Base-by-base conservation (phyloP, 345 rosid genomes). In the Rhodomyrtus tomentosa region DNA sequence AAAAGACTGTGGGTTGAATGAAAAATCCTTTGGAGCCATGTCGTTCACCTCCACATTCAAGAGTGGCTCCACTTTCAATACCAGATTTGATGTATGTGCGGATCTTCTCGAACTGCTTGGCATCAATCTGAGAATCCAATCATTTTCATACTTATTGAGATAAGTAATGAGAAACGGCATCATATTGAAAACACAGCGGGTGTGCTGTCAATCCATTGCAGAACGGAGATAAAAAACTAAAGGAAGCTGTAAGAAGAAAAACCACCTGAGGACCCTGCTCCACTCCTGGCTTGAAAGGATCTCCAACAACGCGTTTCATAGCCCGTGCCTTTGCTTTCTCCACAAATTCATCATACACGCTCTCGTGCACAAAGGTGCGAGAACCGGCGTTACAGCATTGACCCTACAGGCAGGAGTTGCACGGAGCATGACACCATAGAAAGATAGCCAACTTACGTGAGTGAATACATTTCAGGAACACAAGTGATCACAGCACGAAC, bases 251-350 rank as follows among this genome's bases (percentile, higher is more conserved):
- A 54, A 22, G 72, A 29, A 82, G 45, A 7, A 11, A 29, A 58
- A 84, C 84, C 88, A 96, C 98, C 99, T 96, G 99, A 24, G 99
- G 99, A 42, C 98, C 99, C 92, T 96, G 99, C 87, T 96, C 95
- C 51, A 91, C 91, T 25, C 94, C 96, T 6, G 38, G 84, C 91
- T 89, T 92, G 92, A 96, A 96, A 15, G 99, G 98, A 87, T 96
- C 99, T 24, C 99, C 98, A 85, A 96, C 95, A 55, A 55, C 45
- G 15, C 98, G 98, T 3, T 91, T 92, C 85, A 81, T 49, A 24
- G 99, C 99, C n/a, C 92, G 95, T 4, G 91, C 92, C 90, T 89
- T 95, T 72, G 98, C 93, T 91, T 96, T 96, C 93, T 93, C 98
- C 8, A 93, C 88, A 82, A 96, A 96, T 88, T 96, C 98, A 85